These are phyloP conservation scores for Kodamaea restingae DNA, from an alignment of 805 yeast genomes.

Conservation along the genomic window DNA sequence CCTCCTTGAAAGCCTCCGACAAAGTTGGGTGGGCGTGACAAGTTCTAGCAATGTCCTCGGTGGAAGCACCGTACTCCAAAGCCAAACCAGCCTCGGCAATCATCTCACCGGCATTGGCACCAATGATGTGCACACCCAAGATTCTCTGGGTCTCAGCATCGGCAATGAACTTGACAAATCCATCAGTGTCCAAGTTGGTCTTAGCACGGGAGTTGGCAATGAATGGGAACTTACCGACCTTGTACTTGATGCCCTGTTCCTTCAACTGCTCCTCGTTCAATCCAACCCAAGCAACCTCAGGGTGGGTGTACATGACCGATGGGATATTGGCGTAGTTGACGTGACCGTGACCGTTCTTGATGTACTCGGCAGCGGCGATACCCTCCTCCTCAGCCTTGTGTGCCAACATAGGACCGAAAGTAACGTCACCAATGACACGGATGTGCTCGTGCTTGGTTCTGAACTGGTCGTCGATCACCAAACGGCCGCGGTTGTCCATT, in stretches of 20 bases:
- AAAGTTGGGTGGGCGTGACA: constrained; percentile 99
- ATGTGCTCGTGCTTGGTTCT: constrained; percentile 90
- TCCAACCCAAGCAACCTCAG: constrained; percentile 99
- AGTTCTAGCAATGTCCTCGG: constrained; percentile 95
- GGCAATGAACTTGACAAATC: constrained; percentile 91
- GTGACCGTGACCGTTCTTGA: constrained; percentile 93
- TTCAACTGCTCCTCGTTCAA: constrained; percentile 92
- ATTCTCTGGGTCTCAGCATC: constrained; percentile 97
- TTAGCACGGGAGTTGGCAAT: constrained; percentile 99
- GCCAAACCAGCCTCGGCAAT: constrained; percentile 98
- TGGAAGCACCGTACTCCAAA: constrained; percentile 96
- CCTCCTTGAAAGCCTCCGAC: constrained; percentile 97
- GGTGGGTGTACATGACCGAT: constrained; percentile 98
- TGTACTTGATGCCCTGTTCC: constrained; percentile 86
- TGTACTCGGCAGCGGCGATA: constrained; percentile 94
- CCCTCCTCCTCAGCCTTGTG: constrained; percentile 99
- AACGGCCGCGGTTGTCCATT: constrained; percentile 85
- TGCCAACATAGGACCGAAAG: constrained; percentile 98
- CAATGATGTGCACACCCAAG: constrained; percentile 94
- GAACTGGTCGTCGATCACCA: constrained; percentile 91
- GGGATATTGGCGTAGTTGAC: constrained; percentile 98
- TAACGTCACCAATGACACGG: constrained; percentile 96
- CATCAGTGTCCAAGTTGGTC: constrained; percentile 95
- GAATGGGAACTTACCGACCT: constrained; percentile 97
- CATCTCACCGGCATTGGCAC: constrained; percentile 99